A percentile compares a stretch with the other conserved stretches of the same genome.
These are phyloP conservation scores for Diplodia scrobiculata DNA, from an alignment of 2,329 filamentous ascomycete species.

Conservation along the genomic window DNA sequence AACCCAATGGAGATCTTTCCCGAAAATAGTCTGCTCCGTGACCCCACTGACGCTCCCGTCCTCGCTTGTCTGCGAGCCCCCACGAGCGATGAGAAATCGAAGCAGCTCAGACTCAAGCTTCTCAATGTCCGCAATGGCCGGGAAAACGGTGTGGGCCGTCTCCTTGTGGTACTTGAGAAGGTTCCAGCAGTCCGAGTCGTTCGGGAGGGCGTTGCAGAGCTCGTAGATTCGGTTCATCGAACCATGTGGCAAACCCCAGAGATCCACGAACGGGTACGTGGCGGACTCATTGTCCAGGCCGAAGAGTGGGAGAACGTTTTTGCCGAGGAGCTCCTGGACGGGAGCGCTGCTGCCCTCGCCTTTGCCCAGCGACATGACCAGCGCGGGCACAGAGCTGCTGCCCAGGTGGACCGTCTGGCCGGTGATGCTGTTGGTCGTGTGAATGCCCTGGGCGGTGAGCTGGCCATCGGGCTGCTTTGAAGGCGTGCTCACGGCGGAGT, in stretches of 20 bases:
- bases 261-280: slow-evolving; percentile 66
- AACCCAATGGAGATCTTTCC: slow-evolving; percentile 61
- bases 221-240: slow-evolving; percentile 60
- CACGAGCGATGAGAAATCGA: slow-evolving; percentile 57
- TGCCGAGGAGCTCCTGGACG: slow-evolving; percentile 59
- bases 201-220: slow-evolving; percentile 61
- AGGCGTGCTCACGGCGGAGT: slow-evolving; percentile 40
- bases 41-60: slow-evolving; percentile 49
- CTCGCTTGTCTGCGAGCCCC: slow-evolving; percentile 45
- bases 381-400: slow-evolving; percentile 63
- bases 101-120: slow-evolving; percentile 59
- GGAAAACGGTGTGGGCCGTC: slow-evolving; percentile 62
- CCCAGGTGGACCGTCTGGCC: slow-evolving; percentile 64
- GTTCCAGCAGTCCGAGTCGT: slow-evolving; percentile 60
- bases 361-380: slow-evolving; percentile 56
- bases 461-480: slow-evolving; percentile 45
- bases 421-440: slow-evolving; percentile 61
- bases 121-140: slow-evolving; percentile 60
- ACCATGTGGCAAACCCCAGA: slow-evolving; percentile 63
- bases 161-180: slow-evolving; percentile 62
- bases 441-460: slow-evolving; percentile 58
- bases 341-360: slow-evolving; percentile 43
- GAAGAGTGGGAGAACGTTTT: slow-evolving; percentile 62
- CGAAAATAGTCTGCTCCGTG: slow-evolving; percentile 59
- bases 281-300: slow-evolving; percentile 66